Evolutionary conservation across 2,329 filamentous ascomycete genomes (phyloP).

Genomic region (Cercospora sp.): DNA sequence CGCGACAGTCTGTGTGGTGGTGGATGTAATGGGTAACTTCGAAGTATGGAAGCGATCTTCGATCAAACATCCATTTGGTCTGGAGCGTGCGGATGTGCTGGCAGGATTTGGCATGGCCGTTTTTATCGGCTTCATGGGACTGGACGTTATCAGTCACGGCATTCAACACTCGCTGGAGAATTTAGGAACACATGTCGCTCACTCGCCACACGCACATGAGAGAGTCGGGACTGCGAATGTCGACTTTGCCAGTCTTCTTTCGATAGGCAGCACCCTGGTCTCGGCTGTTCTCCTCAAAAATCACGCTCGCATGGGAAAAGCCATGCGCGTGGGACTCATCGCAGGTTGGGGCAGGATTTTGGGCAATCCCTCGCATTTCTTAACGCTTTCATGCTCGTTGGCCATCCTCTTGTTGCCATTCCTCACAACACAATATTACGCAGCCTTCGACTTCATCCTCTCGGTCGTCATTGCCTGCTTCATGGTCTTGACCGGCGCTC

Average conservation of each 20-base stretch:
- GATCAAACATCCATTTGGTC: constrained; percentile 84
- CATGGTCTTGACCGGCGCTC: constrained; percentile 85
- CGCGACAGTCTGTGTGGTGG: constrained; percentile 83
- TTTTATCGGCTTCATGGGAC: constrained; percentile 93
- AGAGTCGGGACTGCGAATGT: constrained; percentile 72
- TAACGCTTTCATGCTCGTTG: constrained; percentile 83
- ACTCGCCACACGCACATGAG: constrained; percentile 57
- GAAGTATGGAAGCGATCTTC: constrained; percentile 95
- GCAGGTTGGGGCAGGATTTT: constrained; percentile 80
- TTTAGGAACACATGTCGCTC: constrained; percentile 68
- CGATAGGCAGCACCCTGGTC: constrained; percentile 78
- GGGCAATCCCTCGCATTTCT: constrained; percentile 90
- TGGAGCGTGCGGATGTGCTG: constrained; percentile 89
- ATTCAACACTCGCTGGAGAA: constrained; percentile 88
- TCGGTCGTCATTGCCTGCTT: constrained; percentile 76
- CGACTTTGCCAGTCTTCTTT: constrained; percentile 76
- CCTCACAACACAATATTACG: constrained; percentile 75
- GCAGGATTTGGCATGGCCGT: constrained; percentile 96
- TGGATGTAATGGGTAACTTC: constrained; percentile 93
- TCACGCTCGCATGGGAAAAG: constrained; percentile 85
- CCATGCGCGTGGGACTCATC: constrained; percentile 83
- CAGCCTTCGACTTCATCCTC: constrained; percentile 80
- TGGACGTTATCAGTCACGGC: constrained; percentile 92
- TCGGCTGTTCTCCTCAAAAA: constrained; percentile 87
- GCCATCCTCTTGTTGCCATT: constrained; percentile 79